Evolutionary conservation across 768 basidiomycete genomes (phyloP), one percentile per base, ranked within the genome.

Genomic region (Naganishia antarctica): DNA sequence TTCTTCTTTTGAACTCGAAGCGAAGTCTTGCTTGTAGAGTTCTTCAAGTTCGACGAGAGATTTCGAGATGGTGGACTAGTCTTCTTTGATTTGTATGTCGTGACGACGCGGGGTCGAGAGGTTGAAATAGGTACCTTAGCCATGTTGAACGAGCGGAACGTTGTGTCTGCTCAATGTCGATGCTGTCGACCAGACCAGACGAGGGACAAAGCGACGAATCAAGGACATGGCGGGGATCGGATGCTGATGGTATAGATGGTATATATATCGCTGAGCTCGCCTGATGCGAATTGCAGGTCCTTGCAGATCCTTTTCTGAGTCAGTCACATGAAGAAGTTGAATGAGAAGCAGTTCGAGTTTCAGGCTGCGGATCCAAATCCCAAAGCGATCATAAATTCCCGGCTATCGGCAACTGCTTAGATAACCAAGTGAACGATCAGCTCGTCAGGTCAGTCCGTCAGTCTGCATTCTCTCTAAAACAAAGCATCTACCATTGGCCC

Each of bases 291-390:
- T n/a, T 6, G 43, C 43, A 28, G 23, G 11, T 26, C 47, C 25
- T 28, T 49, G 23, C 47, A 49, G 47, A 25, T 49, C 47, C 23
- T 15, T 29, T 29, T 25, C 7, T 23, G 47, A 25, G 11, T 49
- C 7, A 23, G 13, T 26, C 47, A 25, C 23, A 26, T 49, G 8
- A 46, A 18, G 45, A 46, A 46, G n/a, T 25, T 8, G 7, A n/a
- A 46, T 46, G 45, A 29, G 48, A 25, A 49, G 48, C 47, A 23
- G 26, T 15, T 34, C 50, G 31, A 16, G 50, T 57, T 57, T 57
- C 53, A 57, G 53, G 32, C 26, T 57, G 32, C 53, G 53, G 53
- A 57, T 12, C 37, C 53, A 57, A 57, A 57, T 51, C 12, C 13
- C 47, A 25, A 25, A 25, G 28, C 7, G 15, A 46, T 7, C 7